Base-by-base conservation (phyloP, 768 basidiomycete species). In the Scleroderma bovista region DNA sequence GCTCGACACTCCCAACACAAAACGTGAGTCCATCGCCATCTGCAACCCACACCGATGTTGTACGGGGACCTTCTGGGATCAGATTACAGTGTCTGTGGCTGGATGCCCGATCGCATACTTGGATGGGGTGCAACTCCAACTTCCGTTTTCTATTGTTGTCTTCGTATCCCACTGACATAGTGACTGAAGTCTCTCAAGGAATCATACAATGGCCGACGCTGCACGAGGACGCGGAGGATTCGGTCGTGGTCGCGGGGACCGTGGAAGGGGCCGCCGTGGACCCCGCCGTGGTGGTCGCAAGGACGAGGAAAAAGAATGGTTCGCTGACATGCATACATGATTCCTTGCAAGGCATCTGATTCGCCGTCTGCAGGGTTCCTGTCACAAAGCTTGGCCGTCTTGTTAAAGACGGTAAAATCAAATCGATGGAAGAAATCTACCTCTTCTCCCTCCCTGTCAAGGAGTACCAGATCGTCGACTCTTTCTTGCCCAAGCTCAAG, bases 281-380 rank as follows among this genome's bases (percentile, higher is more conserved):
- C 88, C 92, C 60, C 86, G 96, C 61, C 88, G 95, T 60, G 96
- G 95, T 51, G 91, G 90, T 52, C 92, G 93, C 78, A 97, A 96
- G 79, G 96, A 99, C 65, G 96, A 98, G 72, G 96, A 98, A 76
- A 97, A 98, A 79, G 96, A 98, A 72, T 98, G 96, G 95, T 96
- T 69, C 70, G 77, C 71, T 26, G 26, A 7, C 17, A 29, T 36
- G 36, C 8, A n/a, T 43, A 31, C 43, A 52, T 29, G 49, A 36
- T 46, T 39, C 34, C 2, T 39, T 17, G 16, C 17, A 20, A 52
- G 36, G 32, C 46, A 39, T 45, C 51, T 56, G 46, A 51, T 53
- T n/a, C 16, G 34, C 33, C 41, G 43, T 43, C 53, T 20, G 3
- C 60, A 93, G 92, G 93, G 84, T 85, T 54, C 95, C 96, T 61